Conservation (phyloP, 169 alveolate genomes). For the Perkinsus marinus region DNA sequence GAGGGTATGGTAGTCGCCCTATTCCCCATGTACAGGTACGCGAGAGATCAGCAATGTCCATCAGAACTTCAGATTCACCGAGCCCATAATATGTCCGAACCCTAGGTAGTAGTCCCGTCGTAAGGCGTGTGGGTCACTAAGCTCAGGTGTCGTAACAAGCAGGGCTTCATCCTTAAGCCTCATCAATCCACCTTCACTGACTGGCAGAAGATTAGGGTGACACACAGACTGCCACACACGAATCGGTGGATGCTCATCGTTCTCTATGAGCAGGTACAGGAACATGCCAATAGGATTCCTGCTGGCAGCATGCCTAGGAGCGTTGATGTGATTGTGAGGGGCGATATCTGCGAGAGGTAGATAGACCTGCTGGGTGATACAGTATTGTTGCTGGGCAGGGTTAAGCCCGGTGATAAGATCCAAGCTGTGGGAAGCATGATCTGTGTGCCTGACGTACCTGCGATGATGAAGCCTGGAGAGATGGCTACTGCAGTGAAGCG, state of each 20-base stretch:
- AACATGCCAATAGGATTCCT: constrained; percentile 69
- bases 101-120: neutral
- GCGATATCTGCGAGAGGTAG: constrained; percentile 25
- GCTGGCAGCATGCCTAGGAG: constrained; percentile 81
- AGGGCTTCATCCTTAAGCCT: neutral
- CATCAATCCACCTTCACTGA: constrained; percentile 46
- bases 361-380: neutral
- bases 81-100: constrained; percentile 53
- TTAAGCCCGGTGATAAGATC: constrained; percentile 75
- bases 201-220: constrained; percentile 65
- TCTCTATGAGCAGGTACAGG: constrained; percentile 32
- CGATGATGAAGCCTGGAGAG: constrained; percentile 72
- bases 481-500: constrained; percentile 13
- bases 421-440: constrained; percentile 60
- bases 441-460: constrained; percentile 70
- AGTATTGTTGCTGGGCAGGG: constrained; percentile 43
- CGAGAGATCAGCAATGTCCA: constrained; percentile 48
- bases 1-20: neutral
- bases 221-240: neutral
- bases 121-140: neutral
- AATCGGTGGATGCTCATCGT: neutral
- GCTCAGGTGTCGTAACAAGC: neutral
- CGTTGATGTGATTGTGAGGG: constrained; percentile 60
- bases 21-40: constrained; percentile 1
- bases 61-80: constrained; percentile 65